A percentile compares a stretch with the other conserved stretches of the same genome.
These are phyloP conservation scores for Pseudoturritis turrita DNA, from an alignment of 345 rosid genomes.

Conservation along the genomic window DNA sequence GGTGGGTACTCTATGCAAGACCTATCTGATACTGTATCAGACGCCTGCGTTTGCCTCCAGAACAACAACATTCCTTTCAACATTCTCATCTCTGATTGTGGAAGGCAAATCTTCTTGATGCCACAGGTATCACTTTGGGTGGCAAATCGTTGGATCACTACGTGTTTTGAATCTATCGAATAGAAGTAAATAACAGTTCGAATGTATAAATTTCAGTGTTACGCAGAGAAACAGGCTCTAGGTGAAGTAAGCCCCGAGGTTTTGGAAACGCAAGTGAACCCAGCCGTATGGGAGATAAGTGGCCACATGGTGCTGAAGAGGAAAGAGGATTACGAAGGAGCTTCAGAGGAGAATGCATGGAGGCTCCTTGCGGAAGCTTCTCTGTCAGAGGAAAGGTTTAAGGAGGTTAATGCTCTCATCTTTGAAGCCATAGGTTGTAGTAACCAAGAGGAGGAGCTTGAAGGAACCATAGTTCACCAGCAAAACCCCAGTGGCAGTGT, in stretches of 20 bases:
- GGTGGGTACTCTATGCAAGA: slow-evolving; percentile 63
- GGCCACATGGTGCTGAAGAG: slow-evolving; percentile 97
- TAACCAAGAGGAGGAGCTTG: slow-evolving; percentile 13
- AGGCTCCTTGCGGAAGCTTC: slow-evolving; percentile 93
- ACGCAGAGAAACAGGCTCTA: slow-evolving; percentile 98
- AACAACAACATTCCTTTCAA: slow-evolving; percentile 90
- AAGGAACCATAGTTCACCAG: slow-evolving; percentile 23
- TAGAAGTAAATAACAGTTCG: background rate
- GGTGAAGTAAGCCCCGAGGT: slow-evolving; percentile 91
- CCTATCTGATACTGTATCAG: slow-evolving; percentile 60
- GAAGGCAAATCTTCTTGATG: slow-evolving; percentile 71
- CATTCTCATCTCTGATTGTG: slow-evolving; percentile 78
- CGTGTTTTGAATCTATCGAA: background rate
- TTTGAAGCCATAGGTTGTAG: slow-evolving; percentile 55
- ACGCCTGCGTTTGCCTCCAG: slow-evolving; percentile 84
- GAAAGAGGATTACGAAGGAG: slow-evolving; percentile 85
- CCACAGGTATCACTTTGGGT: slow-evolving; percentile 67
- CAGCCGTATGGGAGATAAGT: slow-evolving; percentile 99
- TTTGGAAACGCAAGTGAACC: slow-evolving; percentile 94
- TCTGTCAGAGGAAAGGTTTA: slow-evolving; percentile 82
- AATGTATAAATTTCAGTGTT: slow-evolving; percentile 50
- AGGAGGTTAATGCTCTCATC: slow-evolving; percentile 67
- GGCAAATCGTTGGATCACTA: background rate
- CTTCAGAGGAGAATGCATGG: slow-evolving; percentile 92
- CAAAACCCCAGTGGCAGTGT: slow-evolving; percentile 20